Percentiles rank a stretch among this genome's conserved stretches.
phyloP scores from a whole-genome alignment of 1,139 yeast species.

The Spencermartinsiella ligniputridi region DNA sequence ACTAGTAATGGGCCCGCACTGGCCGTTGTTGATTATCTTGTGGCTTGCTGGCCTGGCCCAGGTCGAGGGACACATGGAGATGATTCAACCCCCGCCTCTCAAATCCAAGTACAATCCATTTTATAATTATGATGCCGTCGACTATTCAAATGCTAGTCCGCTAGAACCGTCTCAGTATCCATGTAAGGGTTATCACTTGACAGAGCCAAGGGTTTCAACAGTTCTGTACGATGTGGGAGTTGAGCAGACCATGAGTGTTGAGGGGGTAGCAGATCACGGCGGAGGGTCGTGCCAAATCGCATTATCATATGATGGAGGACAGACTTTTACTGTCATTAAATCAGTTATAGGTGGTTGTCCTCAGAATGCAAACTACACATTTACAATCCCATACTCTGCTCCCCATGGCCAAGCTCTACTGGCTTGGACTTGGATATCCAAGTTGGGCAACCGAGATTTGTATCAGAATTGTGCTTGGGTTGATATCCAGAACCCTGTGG shows the following conservation, averaged over 20 bases:
- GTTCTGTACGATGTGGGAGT: slow-evolving; percentile 23
- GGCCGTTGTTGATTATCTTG: not conserved
- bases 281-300: slow-evolving; percentile 31
- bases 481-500: slow-evolving; percentile 15
- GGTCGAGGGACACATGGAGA: slow-evolving; percentile 26
- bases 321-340: slow-evolving; percentile 26
- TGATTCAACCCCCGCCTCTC: slow-evolving; percentile 25
- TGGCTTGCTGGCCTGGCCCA: slow-evolving; percentile 2
- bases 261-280: slow-evolving; percentile 25
- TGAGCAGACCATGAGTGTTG: slow-evolving; percentile 19
- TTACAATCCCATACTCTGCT: slow-evolving; percentile 22
- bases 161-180: slow-evolving; percentile 25
- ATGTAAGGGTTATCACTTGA: slow-evolving; percentile 27
- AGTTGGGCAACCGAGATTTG: slow-evolving; percentile 27
- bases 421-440: slow-evolving; percentile 28
- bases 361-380: slow-evolving; percentile 20
- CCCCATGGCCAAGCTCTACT: slow-evolving; percentile 26
- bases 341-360: slow-evolving; percentile 31
- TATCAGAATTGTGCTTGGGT: slow-evolving; percentile 31
- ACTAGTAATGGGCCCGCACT: not conserved
- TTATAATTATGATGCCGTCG: slow-evolving; percentile 15
- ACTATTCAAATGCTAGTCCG: slow-evolving; percentile 24
- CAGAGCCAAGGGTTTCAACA: slow-evolving; percentile 19
- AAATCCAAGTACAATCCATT: slow-evolving; percentile 21
- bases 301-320: slow-evolving; percentile 27